These are phyloP conservation scores for Microbotryum scabiosae DNA, from an alignment of 1,284 basidiomycete species.

Conservation along the genomic window DNA sequence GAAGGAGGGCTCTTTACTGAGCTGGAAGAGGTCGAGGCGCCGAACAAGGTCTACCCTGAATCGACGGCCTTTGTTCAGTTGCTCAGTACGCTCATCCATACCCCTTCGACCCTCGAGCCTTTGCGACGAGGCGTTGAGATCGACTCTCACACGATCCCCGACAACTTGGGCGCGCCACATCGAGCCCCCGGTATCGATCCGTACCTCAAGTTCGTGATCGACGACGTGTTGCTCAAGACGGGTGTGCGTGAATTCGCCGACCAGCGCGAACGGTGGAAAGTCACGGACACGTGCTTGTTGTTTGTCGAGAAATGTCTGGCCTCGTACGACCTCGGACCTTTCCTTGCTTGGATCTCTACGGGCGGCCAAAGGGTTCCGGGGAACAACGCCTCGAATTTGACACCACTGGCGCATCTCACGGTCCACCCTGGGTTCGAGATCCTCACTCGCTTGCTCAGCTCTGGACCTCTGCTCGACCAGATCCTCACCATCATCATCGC, in stretches of 20 bases:
- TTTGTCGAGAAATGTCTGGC: slow-evolving; percentile 78
- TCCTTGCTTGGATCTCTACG: slow-evolving; percentile 31
- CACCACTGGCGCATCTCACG: slow-evolving; percentile 39
- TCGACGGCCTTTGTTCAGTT: slow-evolving; percentile 81
- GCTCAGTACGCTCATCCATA: slow-evolving; percentile 65
- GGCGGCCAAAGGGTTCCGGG: slow-evolving; percentile 16
- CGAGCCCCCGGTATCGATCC: slow-evolving; percentile 69
- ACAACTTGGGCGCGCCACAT: slow-evolving; percentile 63
- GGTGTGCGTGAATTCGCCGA: slow-evolving; percentile 59
- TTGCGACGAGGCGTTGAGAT: slow-evolving; percentile 46
- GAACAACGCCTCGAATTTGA: not conserved
- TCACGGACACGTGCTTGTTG: slow-evolving; percentile 72
- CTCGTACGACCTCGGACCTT: slow-evolving; percentile 61
- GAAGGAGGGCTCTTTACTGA: slow-evolving; percentile 45
- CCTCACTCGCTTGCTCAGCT: slow-evolving; percentile 67
- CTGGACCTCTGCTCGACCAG: slow-evolving; percentile 58
- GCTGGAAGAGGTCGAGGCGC: slow-evolving; percentile 74
- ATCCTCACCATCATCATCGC: slow-evolving; percentile 69
- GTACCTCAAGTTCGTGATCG: slow-evolving; percentile 75
- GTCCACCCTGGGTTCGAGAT: slow-evolving; percentile 84
- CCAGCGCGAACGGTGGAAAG: slow-evolving; percentile 72
- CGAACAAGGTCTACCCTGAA: slow-evolving; percentile 68
- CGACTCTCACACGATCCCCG: slow-evolving; percentile 63
- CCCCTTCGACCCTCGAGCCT: slow-evolving; percentile 50
- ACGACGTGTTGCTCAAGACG: slow-evolving; percentile 64